These are phyloP conservation scores for Ganoderma meredithae DNA, from an alignment of 1,284 basidiomycete genomes.

Conservation along the genomic window DNA sequence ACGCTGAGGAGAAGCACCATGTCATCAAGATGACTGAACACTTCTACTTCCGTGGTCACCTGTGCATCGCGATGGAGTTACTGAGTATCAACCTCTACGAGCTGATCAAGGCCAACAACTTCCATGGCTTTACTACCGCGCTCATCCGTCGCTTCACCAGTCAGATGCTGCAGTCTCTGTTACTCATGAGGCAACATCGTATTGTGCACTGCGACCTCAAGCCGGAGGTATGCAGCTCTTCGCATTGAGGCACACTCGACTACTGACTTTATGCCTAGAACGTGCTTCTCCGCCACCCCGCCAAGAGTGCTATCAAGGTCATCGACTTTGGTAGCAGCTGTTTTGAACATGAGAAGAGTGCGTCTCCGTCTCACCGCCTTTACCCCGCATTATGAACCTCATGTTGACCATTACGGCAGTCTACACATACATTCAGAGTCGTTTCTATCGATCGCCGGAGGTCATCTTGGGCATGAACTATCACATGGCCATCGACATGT, in stretches of 20 bases:
- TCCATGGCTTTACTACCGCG: conserved; percentile 94
- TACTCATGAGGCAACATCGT: conserved; percentile 94
- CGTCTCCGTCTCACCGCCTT: conserved; percentile 39
- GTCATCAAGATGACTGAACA: conserved; percentile 99
- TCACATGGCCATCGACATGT: conserved; percentile 97
- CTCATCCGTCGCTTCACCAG: conserved; percentile 96
- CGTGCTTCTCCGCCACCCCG: conserved; percentile 92
- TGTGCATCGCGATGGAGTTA: conserved; percentile 98
- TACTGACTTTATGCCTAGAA: conserved; percentile 63
- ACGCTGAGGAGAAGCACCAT: conserved; percentile 95
- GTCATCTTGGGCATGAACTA: conserved; percentile 95
- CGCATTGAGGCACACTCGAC: not conserved
- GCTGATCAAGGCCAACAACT: conserved; percentile 98
- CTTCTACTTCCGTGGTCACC: conserved; percentile 97
- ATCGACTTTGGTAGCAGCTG: conserved; percentile 99
- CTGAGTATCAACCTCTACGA: conserved; percentile 99
- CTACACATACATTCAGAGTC: conserved; percentile 97
- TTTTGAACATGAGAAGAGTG: conserved; percentile 98
- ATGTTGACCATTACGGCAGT: conserved; percentile 59
- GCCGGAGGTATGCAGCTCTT: conserved; percentile 77
- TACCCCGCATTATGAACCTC: not conserved
- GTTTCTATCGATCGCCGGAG: conserved; percentile 96
- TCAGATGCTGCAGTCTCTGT: conserved; percentile 93
- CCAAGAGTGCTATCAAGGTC: conserved; percentile 96
- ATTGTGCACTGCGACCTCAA: conserved; percentile 99